Conservation (phyloP, 129 eudicot genomes). For the Lactuca saligna region DNA sequence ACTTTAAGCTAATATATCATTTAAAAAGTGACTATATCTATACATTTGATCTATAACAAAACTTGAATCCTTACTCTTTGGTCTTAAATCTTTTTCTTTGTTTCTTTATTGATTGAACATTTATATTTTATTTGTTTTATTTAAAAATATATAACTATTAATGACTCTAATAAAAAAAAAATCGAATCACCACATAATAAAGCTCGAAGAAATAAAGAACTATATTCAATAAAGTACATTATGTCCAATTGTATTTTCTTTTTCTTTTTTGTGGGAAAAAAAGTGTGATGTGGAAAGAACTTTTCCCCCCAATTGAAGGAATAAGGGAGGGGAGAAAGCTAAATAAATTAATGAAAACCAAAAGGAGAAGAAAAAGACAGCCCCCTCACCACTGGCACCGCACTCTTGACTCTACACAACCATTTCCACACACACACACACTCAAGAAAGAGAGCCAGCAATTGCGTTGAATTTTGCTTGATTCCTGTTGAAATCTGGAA, state of each 20-base stretch:
- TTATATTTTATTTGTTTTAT: no score
- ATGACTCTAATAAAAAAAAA: background rate
- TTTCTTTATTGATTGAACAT: no score
- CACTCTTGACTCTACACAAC: constrained; percentile 6
- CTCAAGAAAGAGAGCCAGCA: background rate
- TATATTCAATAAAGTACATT: background rate
- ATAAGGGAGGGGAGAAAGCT: constrained; percentile 10
- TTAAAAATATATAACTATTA: no score
- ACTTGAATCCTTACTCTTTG: no score
- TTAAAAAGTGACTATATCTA: no score
- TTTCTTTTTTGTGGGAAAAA: background rate
- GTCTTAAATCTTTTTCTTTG: no score
- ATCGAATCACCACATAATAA: no score
- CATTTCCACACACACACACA: constrained; percentile 14
- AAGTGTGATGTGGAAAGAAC: constrained; percentile 16
- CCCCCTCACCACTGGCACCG: constrained; percentile 10
- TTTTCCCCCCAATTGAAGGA: constrained; percentile 24
- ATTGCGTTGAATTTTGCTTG: constrained; percentile 24
- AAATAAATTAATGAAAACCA: background rate
- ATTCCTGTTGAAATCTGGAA: constrained; percentile 6
- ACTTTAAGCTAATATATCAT: no score
- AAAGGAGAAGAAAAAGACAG: background rate
- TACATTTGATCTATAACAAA: no score
- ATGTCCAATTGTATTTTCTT: background rate
- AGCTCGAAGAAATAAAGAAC: background rate